Percentiles rank a stretch among this genome's conserved stretches.
Evolutionary conservation across 768 basidiomycete genomes (phyloP).

Genomic region (Pleurotus pulmonarius): DNA sequence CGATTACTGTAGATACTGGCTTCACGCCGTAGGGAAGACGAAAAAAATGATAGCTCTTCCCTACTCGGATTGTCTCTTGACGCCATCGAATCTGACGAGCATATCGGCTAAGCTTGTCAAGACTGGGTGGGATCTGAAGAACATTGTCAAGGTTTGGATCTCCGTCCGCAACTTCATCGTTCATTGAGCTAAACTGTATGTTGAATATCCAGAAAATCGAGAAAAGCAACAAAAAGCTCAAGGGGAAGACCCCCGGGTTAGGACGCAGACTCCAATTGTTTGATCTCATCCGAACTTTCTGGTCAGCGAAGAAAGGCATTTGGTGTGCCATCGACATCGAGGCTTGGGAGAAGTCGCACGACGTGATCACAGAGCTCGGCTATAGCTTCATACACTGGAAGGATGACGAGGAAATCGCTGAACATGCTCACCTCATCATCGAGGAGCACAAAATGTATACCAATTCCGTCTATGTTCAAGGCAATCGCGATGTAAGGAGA

Average conservation of each 20-base stretch:
- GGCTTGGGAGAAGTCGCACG: slow-evolving; percentile 77
- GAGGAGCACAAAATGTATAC: slow-evolving; percentile 53
- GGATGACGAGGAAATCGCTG: slow-evolving; percentile 40
- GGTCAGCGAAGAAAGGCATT: slow-evolving; percentile 58
- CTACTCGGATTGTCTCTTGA: slow-evolving; percentile 73
- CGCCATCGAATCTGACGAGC: slow-evolving; percentile 49
- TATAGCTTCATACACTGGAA: slow-evolving; percentile 62
- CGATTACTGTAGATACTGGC: slow-evolving; percentile 83
- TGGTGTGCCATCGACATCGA: slow-evolving; percentile 85
- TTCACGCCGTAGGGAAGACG: slow-evolving; percentile 70
- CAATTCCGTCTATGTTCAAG: slow-evolving; percentile 62
- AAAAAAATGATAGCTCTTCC: slow-evolving; percentile 65
- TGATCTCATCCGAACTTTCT: slow-evolving; percentile 63
- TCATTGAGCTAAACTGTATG: background rate
- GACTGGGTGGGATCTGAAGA: slow-evolving; percentile 51
- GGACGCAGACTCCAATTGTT: slow-evolving; percentile 58
- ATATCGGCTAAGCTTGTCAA: slow-evolving; percentile 57
- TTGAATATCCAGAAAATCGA: slow-evolving; percentile 52
- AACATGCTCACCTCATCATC: slow-evolving; percentile 60
- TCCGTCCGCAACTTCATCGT: background rate
- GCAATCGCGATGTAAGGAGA: slow-evolving; percentile 53
- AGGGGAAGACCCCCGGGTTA: slow-evolving; percentile 55
- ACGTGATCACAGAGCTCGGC: slow-evolving; percentile 78
- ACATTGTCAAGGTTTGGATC: slow-evolving; percentile 51
- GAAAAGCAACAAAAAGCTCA: slow-evolving; percentile 77